phyloP scores from a whole-genome alignment of 2,329 filamentous ascomycete species.

The Claviceps fusiformis region DNA sequence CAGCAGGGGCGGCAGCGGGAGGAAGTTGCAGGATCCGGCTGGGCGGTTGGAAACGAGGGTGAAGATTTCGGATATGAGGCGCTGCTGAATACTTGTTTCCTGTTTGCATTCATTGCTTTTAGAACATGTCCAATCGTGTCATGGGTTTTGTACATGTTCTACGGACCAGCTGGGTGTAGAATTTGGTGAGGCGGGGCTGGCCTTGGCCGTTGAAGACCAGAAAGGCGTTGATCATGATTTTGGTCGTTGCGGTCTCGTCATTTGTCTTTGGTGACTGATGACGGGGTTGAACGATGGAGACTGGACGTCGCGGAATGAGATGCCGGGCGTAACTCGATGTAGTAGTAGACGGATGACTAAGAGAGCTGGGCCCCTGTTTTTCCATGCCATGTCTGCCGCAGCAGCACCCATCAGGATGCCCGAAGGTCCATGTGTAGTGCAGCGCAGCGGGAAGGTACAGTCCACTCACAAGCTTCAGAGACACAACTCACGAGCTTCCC shows the following conservation, averaged over 20 bases:
- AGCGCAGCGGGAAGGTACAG: background rate
- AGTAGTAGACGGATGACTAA: background rate
- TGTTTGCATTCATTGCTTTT: constrained; percentile 22
- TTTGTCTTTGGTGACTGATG: background rate
- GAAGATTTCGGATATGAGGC: constrained; percentile 94
- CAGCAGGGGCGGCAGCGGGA: constrained; percentile 60
- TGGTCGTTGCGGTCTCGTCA: background rate
- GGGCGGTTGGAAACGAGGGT: constrained; percentile 85
- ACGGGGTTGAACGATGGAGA: background rate
- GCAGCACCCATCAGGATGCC: background rate
- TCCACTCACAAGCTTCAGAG: background rate
- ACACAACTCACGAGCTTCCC: background rate
- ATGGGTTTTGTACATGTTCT: background rate
- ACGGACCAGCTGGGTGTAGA: constrained; percentile 85
- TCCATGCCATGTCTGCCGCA: background rate
- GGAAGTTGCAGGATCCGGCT: constrained; percentile 90
- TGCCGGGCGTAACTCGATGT: background rate
- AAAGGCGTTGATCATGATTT: constrained; percentile 90
- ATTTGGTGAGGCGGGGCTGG: constrained; percentile 91
- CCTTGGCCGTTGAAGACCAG: constrained; percentile 98
- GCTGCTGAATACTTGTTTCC: constrained; percentile 96
- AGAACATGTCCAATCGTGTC: no score
- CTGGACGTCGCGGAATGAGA: background rate
- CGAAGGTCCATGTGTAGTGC: no score
- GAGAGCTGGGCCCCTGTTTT: background rate